Conservation (phyloP, 1,284 basidiomycete genomes). For the Melampsora americana region DNA sequence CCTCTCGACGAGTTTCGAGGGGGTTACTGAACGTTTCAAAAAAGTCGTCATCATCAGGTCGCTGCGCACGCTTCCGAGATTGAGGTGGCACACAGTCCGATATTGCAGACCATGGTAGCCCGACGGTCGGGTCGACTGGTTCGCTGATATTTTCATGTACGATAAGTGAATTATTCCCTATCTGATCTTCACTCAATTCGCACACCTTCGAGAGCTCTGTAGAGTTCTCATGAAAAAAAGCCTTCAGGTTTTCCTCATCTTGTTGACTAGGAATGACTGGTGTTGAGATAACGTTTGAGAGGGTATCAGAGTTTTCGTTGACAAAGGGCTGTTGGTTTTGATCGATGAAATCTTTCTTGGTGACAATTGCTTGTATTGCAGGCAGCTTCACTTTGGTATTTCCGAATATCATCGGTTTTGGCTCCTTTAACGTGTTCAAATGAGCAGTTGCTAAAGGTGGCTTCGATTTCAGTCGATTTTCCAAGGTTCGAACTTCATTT, state of each 20-base stretch:
- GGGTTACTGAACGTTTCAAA: not conserved
- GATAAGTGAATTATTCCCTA: conserved; percentile 28
- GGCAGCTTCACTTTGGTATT: not conserved
- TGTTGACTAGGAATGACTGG: too few species aligned
- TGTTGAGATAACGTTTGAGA: not conserved
- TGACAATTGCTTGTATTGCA: not conserved
- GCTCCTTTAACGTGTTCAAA: not conserved
- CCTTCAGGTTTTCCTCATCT: not conserved
- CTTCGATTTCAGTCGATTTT: not conserved
- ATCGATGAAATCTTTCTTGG: not conserved
- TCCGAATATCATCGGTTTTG: conserved; percentile 1
- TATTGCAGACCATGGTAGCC: not conserved
- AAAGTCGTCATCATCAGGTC: not conserved
- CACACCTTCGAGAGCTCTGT: not conserved
- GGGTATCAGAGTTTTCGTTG: not conserved
- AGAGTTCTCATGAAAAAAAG: not conserved
- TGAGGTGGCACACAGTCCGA: not conserved
- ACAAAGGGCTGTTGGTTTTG: not conserved
- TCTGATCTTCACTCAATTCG: conserved; percentile 1
- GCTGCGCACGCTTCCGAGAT: not conserved
- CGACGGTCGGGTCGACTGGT: not conserved
- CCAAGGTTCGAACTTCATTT: conserved; percentile 1
- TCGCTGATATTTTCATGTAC: conserved; percentile 28
- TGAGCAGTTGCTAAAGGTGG: not conserved
- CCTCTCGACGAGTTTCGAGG: not conserved